Base-by-base conservation (phyloP, 1,139 yeast species). In the Zygosaccharomyces sapae region DNA sequence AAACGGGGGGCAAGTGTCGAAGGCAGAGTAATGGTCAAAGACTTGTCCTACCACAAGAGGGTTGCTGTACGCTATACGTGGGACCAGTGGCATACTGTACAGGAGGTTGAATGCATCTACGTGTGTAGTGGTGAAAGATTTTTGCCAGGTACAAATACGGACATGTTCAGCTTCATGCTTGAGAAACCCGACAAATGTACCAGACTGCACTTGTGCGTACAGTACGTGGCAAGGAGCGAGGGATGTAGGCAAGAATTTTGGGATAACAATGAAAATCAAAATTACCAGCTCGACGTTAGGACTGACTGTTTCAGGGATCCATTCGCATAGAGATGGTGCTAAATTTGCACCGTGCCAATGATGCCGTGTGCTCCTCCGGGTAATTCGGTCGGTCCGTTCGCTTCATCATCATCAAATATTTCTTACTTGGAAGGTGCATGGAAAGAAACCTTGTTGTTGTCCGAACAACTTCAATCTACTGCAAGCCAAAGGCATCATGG, bases 231-330 rank as follows among this genome's bases (percentile, higher is more conserved):
- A 20, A 51, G 65, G 41, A 47, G 56, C 44, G 61, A 57, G 36
- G 43, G 41, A 12, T 22, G 49, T 5, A 50, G 61, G 33, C 46
- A 44, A 18, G 66, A 62, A 47, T 57, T 44, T 47, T 64, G 68
- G 68, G 68, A 64, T 47, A 64, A 62, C 47, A 64, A 64, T 49
- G 53, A 54, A 41, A 61, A 59, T 10, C 47, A 55, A 22, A 64
- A 64, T 49, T 64, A 64, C 49, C 50, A 53, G 34, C 54, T 64
- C 7, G 65, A 59, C 43, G 55, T 60, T 9, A 53, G 57, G 10
- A 45, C 56, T 44, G 56, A 55, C 45, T 63, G 63, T 16, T 61
- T 59, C 38, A 55, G 52, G 34, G 55, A 59, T 43, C 64, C 64
- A 18, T 61, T 61, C 37, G 45, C 52, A 16, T 40, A 33, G 31